Evolutionary conservation across 2,329 filamentous ascomycete species (phyloP).

Genomic region (Phyllosticta ampelicida): DNA sequence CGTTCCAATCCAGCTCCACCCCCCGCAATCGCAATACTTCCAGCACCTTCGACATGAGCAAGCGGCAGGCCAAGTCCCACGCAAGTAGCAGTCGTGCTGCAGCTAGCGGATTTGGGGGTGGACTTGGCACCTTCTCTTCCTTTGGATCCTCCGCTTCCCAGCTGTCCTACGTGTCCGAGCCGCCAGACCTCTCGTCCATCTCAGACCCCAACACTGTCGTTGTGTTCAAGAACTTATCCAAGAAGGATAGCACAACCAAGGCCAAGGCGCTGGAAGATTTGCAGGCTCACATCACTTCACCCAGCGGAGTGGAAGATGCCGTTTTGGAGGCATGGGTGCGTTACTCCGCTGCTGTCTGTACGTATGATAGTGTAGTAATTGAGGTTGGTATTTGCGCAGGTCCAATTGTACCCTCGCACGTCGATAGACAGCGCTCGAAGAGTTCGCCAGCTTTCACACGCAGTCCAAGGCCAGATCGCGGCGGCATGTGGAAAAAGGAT

Average conservation of each 20-base stretch:
- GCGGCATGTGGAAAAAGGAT: conserved; percentile 63
- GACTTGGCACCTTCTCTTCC: conserved; percentile 24
- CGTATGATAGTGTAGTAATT: conserved; percentile 29
- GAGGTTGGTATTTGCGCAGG: conserved; percentile 38
- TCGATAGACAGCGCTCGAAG: conserved; percentile 83
- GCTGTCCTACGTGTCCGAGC: conserved; percentile 80
- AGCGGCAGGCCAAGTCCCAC: conserved; percentile 48
- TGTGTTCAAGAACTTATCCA: conserved; percentile 82
- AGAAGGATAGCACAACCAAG: conserved; percentile 90
- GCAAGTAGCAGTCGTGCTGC: conserved; percentile 53
- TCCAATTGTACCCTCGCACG: conserved; percentile 73
- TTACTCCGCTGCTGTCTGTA: conserved; percentile 23
- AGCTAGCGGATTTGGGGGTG: conserved; percentile 31
- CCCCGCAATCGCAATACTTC: not conserved
- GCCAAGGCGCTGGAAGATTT: conserved; percentile 83
- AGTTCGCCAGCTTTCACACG: conserved; percentile 79
- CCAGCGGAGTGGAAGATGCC: conserved; percentile 59
- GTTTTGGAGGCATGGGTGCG: conserved; percentile 82
- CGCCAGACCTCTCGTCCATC: conserved; percentile 67
- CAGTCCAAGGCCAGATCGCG: conserved; percentile 54
- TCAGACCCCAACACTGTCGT: conserved; percentile 75
- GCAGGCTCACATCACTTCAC: conserved; percentile 49
- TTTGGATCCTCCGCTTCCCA: conserved; percentile 43
- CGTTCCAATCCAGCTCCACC: not conserved
- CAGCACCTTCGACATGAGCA: conserved; percentile 40